Evolutionary conservation across 768 basidiomycete species (phyloP), one percentile per base, ranked within the genome.

Genomic region (Naganishia randhawae): DNA sequence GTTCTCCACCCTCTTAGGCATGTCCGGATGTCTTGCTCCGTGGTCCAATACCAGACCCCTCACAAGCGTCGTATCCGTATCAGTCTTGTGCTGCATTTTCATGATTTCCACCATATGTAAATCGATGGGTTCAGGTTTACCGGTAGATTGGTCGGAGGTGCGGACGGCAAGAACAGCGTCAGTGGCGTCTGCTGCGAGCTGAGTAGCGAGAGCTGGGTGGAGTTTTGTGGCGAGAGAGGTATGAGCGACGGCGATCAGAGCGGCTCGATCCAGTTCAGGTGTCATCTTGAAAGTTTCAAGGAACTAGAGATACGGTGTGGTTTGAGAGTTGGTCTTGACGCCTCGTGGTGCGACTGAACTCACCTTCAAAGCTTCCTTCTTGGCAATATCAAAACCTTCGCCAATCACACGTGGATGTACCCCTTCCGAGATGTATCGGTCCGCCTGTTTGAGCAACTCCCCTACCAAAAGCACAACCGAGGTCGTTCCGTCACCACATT

Each of bases 51-150:
- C 96, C 67, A 99, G 85, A 39, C 96, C 96, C 73, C 91, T 89
- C 75, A 99, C 84, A 42, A 99, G 86, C 78, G 96, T 90, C 33
- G 96, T 99, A 81, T 99, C 96, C 27, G 92, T 92, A 71, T 96
- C 92, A 50, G 89, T 94, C 75, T 94, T 89, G 82, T 99, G 96
- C 80, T 96, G 95, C 96, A 99, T 99, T 83, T 98, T 98, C 96
- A 98, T 98, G 71, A 98, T 88, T 82, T 99, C 96, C 62, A 99
- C 83, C 96, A 99, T 99, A 82, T 98, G 95, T 66, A 99, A 84
- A 83, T 99, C 96, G 77, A 98, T 94, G 57, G 94, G 92, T 73
- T 93, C 88, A 25, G 85, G 81, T 37, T 86, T 84, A 16, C 88
- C 89, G 57, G 35, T 31, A n/a, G 50, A 16, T 25, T 31, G 19